Percentiles rank a stretch among this genome's conserved stretches.
These are phyloP conservation scores for Chrysanthemum lavandulifolium DNA, from an alignment of 129 eudicot species.

Conservation along the genomic window DNA sequence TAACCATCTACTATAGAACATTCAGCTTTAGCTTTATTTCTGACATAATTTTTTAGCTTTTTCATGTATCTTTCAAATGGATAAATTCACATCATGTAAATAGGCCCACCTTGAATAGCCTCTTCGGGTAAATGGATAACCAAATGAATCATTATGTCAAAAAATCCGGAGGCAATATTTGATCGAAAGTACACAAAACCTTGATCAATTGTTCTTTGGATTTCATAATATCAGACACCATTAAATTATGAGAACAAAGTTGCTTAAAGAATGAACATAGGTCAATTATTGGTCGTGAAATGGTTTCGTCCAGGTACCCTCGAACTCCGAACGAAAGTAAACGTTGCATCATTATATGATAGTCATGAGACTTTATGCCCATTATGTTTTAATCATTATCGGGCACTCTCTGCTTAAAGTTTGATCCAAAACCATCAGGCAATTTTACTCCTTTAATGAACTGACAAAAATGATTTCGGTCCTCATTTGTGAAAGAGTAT, in stretches of 20 bases:
- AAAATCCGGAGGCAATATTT: slow-evolving; percentile 11
- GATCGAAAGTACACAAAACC: neutral
- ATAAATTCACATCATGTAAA: slow-evolving; percentile 8
- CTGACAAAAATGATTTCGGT: neutral
- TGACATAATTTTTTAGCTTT: neutral
- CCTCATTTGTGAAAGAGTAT: neutral
- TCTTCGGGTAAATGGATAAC: neutral
- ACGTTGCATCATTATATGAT: slow-evolving; percentile 3
- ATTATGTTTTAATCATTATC: neutral
- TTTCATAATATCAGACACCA: neutral
- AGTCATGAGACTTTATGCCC: slow-evolving; percentile 3
- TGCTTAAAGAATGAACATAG: neutral
- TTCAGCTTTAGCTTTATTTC: slow-evolving; percentile 1
- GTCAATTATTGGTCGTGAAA: neutral
- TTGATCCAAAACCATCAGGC: neutral
- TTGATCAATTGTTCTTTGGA: neutral
- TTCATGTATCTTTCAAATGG: neutral
- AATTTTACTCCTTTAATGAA: neutral
- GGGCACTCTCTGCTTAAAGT: neutral
- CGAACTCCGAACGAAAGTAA: neutral
- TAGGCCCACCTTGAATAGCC: neutral
- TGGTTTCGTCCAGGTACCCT: neutral
- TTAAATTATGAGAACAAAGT: slow-evolving; percentile 3
- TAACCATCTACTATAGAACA: slow-evolving; percentile 7
- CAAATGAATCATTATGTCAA: slow-evolving; percentile 12